These are phyloP conservation scores for Eucalyptus tenuipes DNA, from an alignment of 345 rosid genomes.

Conservation along the genomic window DNA sequence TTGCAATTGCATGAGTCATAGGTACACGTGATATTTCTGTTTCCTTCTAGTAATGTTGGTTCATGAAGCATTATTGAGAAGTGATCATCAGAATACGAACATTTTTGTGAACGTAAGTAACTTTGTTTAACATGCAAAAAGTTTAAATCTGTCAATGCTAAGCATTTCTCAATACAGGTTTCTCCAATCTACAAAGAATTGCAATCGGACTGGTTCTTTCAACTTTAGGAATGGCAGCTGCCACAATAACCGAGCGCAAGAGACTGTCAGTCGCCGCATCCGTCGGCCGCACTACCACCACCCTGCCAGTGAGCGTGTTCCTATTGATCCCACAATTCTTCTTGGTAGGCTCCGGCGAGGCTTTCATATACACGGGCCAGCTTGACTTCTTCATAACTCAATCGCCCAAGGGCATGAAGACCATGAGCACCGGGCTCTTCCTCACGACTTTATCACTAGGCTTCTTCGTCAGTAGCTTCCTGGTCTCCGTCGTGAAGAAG, in stretches of 20 bases:
- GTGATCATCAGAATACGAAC: background rate
- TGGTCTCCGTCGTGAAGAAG: slow-evolving; percentile 35
- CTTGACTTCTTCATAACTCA: slow-evolving; percentile 61
- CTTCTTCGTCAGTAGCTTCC: slow-evolving; percentile 49
- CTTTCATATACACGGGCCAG: slow-evolving; percentile 56
- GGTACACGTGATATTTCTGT: background rate
- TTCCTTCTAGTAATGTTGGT: background rate
- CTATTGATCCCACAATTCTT: slow-evolving; percentile 47
- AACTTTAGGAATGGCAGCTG: slow-evolving; percentile 38
- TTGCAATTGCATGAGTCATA: background rate
- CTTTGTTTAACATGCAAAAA: background rate
- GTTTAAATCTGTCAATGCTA: background rate
- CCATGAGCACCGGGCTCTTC: slow-evolving; percentile 65
- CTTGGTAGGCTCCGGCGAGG: slow-evolving; percentile 54
- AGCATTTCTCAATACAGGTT: slow-evolving; percentile 16
- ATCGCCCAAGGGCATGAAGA: slow-evolving; percentile 65
- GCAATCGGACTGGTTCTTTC: slow-evolving; percentile 41
- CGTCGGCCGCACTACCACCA: background rate
- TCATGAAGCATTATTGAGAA: background rate
- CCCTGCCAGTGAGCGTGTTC: slow-evolving; percentile 43
- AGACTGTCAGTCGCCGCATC: slow-evolving; percentile 25
- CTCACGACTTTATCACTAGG: slow-evolving; percentile 55
- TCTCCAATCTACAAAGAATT: slow-evolving; percentile 38
- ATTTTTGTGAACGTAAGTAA: background rate
- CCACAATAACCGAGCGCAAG: slow-evolving; percentile 31